A percentile compares a stretch with the other conserved stretches of the same genome.
Evolutionary conservation across 345 rosid species (phyloP).

Genomic region (Toxicodendron radicans): DNA sequence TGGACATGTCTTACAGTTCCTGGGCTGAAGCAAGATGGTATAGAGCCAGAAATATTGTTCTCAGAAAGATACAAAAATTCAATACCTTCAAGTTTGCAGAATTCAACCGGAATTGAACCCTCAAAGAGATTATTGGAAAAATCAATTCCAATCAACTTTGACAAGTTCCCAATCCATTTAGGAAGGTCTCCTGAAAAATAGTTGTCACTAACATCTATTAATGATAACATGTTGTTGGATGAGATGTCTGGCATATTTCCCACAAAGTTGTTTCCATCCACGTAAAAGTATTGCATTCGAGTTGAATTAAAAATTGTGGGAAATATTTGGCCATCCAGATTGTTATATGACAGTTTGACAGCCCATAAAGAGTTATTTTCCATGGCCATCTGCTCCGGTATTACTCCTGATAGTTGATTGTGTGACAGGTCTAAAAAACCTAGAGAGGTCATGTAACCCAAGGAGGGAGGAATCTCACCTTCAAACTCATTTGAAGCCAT

Average conservation of each 20-base stretch:
- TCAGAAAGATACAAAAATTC: too few relatives aligned
- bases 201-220: conserved; percentile 12
- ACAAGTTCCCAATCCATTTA: background rate
- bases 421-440: background rate
- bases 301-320: background rate
- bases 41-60: too few relatives aligned
- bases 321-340: background rate
- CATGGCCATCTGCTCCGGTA: background rate
- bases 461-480: background rate
- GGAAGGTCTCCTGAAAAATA: conserved; percentile 16
- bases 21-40: background rate
- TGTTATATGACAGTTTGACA: background rate
- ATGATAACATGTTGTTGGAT: background rate
- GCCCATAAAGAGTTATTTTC: background rate
- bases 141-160: background rate
- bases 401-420: background rate
- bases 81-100: too few relatives aligned
- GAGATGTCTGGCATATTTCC: conserved; percentile 1
- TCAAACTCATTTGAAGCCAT: background rate
- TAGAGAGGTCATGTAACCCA: background rate
- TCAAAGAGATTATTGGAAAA: conserved; percentile 13
- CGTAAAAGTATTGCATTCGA: background rate
- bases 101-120: too few relatives aligned
- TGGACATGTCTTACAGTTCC: background rate
- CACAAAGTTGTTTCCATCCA: conserved; percentile 5